These are phyloP conservation scores for Verticillium longisporum DNA, from an alignment of 2,329 filamentous ascomycete species.

Conservation along the genomic window DNA sequence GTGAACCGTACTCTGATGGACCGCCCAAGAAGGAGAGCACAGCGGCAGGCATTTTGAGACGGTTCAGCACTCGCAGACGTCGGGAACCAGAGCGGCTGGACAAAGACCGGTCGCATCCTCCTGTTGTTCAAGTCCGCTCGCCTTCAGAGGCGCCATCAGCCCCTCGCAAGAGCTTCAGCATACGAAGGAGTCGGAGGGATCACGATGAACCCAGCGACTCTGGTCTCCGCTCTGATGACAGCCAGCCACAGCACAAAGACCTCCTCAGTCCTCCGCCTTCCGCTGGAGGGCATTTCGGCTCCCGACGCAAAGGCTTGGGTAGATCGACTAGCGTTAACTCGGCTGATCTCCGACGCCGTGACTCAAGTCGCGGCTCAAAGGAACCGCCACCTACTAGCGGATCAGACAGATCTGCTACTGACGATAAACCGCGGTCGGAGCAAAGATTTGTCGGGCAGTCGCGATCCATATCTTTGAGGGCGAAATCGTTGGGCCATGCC, in stretches of 20 bases:
- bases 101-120: slow-evolving; percentile 62
- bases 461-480: slow-evolving; percentile 60
- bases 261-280: slow-evolving; percentile 68
- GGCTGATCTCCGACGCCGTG: slow-evolving; percentile 67
- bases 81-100: slow-evolving; percentile 59
- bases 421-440: slow-evolving; percentile 44
- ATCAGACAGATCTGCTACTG: slow-evolving; percentile 65
- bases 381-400: slow-evolving; percentile 71
- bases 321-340: slow-evolving; percentile 90
- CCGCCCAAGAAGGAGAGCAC: slow-evolving; percentile 78
- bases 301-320: slow-evolving; percentile 64
- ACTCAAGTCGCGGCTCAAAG: slow-evolving; percentile 39
- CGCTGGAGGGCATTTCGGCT: slow-evolving; percentile 46
- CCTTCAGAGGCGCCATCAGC: slow-evolving; percentile 58
- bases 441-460: slow-evolving; percentile 44
- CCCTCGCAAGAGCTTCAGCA: slow-evolving; percentile 83
- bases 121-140: slow-evolving; percentile 70
- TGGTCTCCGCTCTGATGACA: slow-evolving; percentile 48
- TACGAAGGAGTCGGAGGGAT: slow-evolving; percentile 53
- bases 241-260: slow-evolving; percentile 68
- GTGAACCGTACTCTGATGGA: slow-evolving; percentile 51
- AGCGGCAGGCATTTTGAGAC: slow-evolving; percentile 73
- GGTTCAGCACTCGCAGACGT: slow-evolving; percentile 82
- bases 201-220: slow-evolving; percentile 41
- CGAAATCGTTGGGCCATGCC: slow-evolving; percentile 84